These are phyloP conservation scores for Monilinia fructicola DNA, from an alignment of 2,329 filamentous ascomycete species.

Conservation along the genomic window DNA sequence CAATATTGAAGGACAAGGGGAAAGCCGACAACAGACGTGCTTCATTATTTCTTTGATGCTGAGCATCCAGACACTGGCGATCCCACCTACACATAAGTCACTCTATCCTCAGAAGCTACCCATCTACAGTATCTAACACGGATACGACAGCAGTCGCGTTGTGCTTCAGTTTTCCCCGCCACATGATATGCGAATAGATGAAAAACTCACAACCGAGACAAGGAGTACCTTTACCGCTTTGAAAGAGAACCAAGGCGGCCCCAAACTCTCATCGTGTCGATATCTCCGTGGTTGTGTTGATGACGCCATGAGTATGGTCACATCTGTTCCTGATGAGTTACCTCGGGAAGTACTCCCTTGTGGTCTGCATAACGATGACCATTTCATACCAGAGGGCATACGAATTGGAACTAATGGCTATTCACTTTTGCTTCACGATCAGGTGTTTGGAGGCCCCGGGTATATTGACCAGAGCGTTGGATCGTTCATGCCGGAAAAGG, in stretches of 20 bases:
- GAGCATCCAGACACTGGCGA: too few relatives aligned
- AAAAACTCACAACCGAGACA: neutral
- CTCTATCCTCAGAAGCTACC: neutral
- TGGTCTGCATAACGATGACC: conserved; percentile 34
- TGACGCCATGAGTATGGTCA: neutral
- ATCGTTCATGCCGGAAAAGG: conserved; percentile 33
- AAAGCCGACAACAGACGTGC: too few relatives aligned
- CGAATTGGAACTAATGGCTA: conserved; percentile 47
- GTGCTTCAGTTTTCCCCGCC: neutral
- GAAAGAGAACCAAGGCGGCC: neutral
- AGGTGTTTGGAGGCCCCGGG: conserved; percentile 46
- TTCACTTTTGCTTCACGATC: conserved; percentile 46
- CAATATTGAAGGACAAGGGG: too few relatives aligned
- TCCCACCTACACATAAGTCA: too few relatives aligned
- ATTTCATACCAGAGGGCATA: conserved; percentile 42
- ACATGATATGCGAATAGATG: neutral
- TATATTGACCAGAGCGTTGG: conserved; percentile 49
- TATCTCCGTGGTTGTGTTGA: conserved; percentile 14
- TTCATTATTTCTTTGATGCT: too few relatives aligned
- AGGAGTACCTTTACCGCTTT: neutral
- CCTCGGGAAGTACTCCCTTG: conserved; percentile 30
- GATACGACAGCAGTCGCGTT: neutral
- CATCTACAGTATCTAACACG: neutral
- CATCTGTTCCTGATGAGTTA: neutral
- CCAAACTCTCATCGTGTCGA: neutral